Evolutionary conservation across 176 grass and related monocot species (phyloP).

Genomic region (Ananas comosus): DNA sequence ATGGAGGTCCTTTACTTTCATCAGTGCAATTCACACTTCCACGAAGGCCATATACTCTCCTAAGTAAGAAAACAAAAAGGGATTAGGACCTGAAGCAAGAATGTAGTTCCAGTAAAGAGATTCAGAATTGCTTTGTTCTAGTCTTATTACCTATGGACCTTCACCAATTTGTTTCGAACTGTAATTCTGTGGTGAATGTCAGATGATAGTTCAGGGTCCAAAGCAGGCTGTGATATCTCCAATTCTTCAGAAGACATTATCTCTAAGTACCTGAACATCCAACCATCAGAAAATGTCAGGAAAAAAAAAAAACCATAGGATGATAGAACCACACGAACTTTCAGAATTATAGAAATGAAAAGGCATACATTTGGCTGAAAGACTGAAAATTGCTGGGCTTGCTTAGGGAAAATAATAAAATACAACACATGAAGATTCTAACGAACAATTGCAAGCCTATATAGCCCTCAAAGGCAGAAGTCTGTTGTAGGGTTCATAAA

Average conservation of each 20-base stretch:
- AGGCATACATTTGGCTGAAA: too few relatives aligned
- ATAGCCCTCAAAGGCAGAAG: too few relatives aligned
- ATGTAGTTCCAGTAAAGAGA: too few relatives aligned
- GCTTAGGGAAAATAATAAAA: too few relatives aligned
- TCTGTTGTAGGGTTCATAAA: too few relatives aligned
- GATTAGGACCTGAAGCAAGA: neutral
- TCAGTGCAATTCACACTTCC: neutral
- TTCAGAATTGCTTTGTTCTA: too few relatives aligned
- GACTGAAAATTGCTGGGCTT: too few relatives aligned
- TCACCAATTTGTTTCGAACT: neutral
- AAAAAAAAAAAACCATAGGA: neutral
- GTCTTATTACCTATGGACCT: constrained; percentile 3
- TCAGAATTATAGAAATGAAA: neutral
- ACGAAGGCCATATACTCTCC: constrained; percentile 5
- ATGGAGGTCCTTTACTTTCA: constrained; percentile 14
- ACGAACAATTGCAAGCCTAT: too few relatives aligned
- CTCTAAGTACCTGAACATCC: constrained; percentile 1
- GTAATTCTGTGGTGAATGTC: constrained; percentile 5
- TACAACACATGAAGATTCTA: too few relatives aligned
- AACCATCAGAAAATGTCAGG: too few relatives aligned
- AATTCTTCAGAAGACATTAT: constrained; percentile 13
- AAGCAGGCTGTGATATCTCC: constrained; percentile 27
- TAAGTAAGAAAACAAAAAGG: neutral
- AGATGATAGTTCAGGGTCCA: constrained; percentile 14
- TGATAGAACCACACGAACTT: neutral